Evolutionary conservation across 768 basidiomycete genomes (phyloP).

Genomic region (Chiua virens): DNA sequence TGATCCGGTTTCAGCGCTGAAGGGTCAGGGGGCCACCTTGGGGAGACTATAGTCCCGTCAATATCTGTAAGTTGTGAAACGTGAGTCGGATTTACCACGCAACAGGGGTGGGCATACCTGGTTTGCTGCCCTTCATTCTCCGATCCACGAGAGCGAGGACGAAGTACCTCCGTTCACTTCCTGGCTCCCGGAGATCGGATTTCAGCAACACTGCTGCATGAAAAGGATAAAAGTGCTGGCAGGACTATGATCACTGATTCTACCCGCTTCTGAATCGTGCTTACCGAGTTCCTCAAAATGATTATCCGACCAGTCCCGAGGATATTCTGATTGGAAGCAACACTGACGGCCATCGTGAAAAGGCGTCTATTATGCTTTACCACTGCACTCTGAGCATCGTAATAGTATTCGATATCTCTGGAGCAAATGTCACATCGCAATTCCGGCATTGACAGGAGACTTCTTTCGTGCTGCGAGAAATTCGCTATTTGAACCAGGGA

Average conservation of each 20-base stretch:
- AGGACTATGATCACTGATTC: neutral
- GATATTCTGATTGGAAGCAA: slow-evolving; percentile 66
- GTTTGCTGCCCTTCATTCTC: slow-evolving; percentile 53
- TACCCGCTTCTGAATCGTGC: slow-evolving; percentile 22
- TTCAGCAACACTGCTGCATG: slow-evolving; percentile 74
- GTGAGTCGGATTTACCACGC: neutral
- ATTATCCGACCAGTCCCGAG: slow-evolving; percentile 78
- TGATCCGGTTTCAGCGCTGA: slow-evolving; percentile 46
- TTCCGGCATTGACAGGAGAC: slow-evolving; percentile 58
- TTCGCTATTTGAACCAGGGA: slow-evolving; percentile 8
- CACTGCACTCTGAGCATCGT: slow-evolving; percentile 67
- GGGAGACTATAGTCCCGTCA: slow-evolving; percentile 57
- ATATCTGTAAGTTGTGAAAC: slow-evolving; percentile 45
- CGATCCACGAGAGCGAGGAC: slow-evolving; percentile 71
- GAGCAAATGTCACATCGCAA: slow-evolving; percentile 68
- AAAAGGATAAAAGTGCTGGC: slow-evolving; percentile 72
- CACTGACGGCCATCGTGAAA: slow-evolving; percentile 54
- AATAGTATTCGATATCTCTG: slow-evolving; percentile 73
- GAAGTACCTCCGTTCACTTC: slow-evolving; percentile 56
- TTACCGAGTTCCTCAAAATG: slow-evolving; percentile 77
- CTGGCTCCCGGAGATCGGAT: slow-evolving; percentile 51
- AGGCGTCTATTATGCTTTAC: slow-evolving; percentile 62
- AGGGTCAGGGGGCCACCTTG: slow-evolving; percentile 73
- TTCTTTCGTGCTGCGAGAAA: slow-evolving; percentile 63
- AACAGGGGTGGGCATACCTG: slow-evolving; percentile 40